Evolutionary conservation across 2,329 filamentous ascomycete genomes (phyloP), one percentile per base, ranked within the genome.

Genomic region (Aspergillus sp.): DNA sequence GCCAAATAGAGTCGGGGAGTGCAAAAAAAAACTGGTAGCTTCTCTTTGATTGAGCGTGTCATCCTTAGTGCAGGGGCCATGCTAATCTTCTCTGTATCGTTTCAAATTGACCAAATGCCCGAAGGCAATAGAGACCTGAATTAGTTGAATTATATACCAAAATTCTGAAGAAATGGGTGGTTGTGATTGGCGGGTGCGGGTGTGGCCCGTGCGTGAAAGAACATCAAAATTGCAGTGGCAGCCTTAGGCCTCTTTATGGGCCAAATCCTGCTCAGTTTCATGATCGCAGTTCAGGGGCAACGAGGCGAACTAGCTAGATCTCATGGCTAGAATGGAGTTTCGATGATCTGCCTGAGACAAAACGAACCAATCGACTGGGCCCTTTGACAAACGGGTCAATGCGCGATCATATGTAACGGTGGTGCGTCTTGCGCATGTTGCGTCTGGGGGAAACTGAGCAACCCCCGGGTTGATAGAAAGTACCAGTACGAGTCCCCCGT

Each of bases 21-120:
- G 47, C 47, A 57, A 67, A 84, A 87, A 87, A 88, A 86, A 84
- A 85, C 79, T 81, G 81, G 81, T 82, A 84, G 85, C 83, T 85
- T 87, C 87, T 89, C 87, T 89, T 88, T 88, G 86, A 85, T 87
- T 85, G 82, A 88, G 87, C 87, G 88, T 92, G 89, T 93, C 90
- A 93, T 93, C 90, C 90, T 93, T 93, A 93, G 90, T 86, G 84
- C 84, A 86, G 84, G 84, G 87, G 87, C 87, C 87, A 90, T 90
- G 87, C 88, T 90, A 89, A 88, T 88, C 84, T 88, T 88, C 85
- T 88, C 84, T 87, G 83, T 86, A 85, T 85, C 81, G 82, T 84
- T 84, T 83, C 82, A 84, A 85, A 82, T 82, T 85, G 82, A 85
- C 82, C 81, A 84, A 82, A 83, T 83, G 78, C 74, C 77, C 76